Conservation (phyloP, 257 asterid genomes). For the Fraxinus cuspidata region DNA sequence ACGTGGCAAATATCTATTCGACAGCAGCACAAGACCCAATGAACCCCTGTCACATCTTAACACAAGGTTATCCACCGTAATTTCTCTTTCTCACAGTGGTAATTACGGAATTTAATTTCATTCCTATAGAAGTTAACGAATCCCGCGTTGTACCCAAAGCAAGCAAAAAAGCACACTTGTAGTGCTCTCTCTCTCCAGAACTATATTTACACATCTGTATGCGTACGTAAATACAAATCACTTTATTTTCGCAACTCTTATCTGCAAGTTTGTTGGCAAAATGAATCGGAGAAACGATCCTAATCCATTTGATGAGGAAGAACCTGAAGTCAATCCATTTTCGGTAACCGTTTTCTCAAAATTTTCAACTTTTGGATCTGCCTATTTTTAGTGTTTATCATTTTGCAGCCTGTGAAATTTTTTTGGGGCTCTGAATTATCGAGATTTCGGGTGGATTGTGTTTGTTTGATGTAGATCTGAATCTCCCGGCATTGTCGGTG, state of each 20-base stretch:
- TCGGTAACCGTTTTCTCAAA: constrained; percentile 61
- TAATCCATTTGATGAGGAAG: constrained; percentile 95
- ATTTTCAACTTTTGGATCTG: constrained; percentile 39
- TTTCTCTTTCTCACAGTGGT: not conserved
- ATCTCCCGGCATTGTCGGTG: not conserved
- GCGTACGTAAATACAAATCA: not conserved
- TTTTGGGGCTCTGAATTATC: not conserved
- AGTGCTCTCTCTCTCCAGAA: constrained; percentile 9
- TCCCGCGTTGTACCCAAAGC: constrained; percentile 24
- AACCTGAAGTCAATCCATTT: constrained; percentile 97
- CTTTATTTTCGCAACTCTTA: constrained; percentile 3
- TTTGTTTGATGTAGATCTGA: constrained; percentile 1
- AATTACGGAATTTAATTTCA: not conserved
- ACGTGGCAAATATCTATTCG: not conserved
- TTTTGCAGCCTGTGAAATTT: not conserved
- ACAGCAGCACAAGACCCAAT: not conserved
- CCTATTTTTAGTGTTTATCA: constrained; percentile 29
- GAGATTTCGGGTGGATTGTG: not conserved
- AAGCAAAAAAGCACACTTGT: constrained; percentile 1
- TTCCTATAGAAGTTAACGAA: constrained; percentile 8
- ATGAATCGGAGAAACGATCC: constrained; percentile 86
- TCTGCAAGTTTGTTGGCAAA: constrained; percentile 24
- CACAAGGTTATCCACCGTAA: not conserved
- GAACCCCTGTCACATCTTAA: not conserved
- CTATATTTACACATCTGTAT: not conserved